phyloP scores from a whole-genome alignment of 129 eudicot species.

The Tagetes patula region DNA sequence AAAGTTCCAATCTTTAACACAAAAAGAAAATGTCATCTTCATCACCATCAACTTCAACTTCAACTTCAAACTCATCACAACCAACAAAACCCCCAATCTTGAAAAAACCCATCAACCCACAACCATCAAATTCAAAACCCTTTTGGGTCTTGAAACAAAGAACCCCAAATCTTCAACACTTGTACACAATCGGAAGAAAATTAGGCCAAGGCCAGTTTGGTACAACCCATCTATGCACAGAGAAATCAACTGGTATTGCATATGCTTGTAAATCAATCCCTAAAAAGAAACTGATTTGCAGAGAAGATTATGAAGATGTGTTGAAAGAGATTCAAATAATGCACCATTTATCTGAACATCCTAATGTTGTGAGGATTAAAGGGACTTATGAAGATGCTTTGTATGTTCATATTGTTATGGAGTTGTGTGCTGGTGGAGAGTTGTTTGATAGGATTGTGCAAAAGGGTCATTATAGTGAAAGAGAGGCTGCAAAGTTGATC shows the following conservation, averaged over 20 bases:
- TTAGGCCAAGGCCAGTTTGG: slow-evolving; percentile 95
- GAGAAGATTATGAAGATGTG: slow-evolving; percentile 86
- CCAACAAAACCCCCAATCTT: slow-evolving; percentile 41
- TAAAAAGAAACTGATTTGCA: slow-evolving; percentile 73
- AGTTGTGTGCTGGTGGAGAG: slow-evolving; percentile 97
- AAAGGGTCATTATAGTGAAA: slow-evolving; percentile 90
- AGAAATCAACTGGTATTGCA: slow-evolving; percentile 50
- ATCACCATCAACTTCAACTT: slow-evolving; percentile 28
- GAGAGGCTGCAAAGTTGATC: slow-evolving; percentile 81
- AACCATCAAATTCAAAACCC: slow-evolving; percentile 41
- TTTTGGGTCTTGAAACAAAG: slow-evolving; percentile 70
- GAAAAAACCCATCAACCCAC: slow-evolving; percentile 41
- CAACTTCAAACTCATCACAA: slow-evolving; percentile 28
- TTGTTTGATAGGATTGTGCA: slow-evolving; percentile 86
- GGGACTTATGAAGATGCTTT: slow-evolving; percentile 83
- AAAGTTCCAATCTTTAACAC: slow-evolving; percentile 13
- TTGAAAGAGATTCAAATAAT: slow-evolving; percentile 95
- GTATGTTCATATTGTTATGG: slow-evolving; percentile 90
- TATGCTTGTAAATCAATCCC: slow-evolving; percentile 93
- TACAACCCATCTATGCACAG: slow-evolving; percentile 79
- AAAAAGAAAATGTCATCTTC: slow-evolving; percentile 21
- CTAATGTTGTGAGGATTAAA: slow-evolving; percentile 74
- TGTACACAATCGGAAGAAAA: slow-evolving; percentile 64
- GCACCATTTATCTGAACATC: slow-evolving; percentile 84
- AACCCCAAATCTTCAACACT: slow-evolving; percentile 58